Conservation (phyloP, 345 rosid genomes). For the Turritis glabra region DNA sequence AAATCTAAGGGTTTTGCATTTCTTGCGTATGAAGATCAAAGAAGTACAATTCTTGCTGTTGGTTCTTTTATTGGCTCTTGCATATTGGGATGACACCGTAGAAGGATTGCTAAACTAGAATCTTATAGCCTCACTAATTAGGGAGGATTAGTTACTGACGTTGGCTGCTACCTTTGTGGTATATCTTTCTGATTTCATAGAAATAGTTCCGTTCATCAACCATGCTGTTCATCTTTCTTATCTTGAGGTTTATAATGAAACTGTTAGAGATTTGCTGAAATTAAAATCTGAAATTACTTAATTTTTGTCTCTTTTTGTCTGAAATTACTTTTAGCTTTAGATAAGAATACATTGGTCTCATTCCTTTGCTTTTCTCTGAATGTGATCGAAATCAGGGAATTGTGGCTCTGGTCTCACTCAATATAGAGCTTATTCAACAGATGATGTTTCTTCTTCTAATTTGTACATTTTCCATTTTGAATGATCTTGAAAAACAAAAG, state of each 20-base stretch:
- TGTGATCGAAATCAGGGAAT: conserved; percentile 58
- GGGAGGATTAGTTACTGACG: not conserved
- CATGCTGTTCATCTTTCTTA: conserved; percentile 88
- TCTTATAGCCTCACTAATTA: too few relatives aligned
- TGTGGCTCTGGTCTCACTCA: conserved; percentile 91
- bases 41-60: conserved; percentile 90
- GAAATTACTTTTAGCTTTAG: too few relatives aligned
- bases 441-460: conserved; percentile 58
- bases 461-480: not conserved
- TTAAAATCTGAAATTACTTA: not conserved
- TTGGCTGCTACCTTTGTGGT: not conserved
- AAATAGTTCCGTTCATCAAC: conserved; percentile 41
- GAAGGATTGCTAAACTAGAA: too few relatives aligned
- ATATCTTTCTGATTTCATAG: not conserved
- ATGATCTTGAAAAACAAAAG: not conserved
- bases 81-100: too few relatives aligned
- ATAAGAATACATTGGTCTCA: conserved; percentile 19
- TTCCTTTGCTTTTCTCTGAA: conserved; percentile 9
- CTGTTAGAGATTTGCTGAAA: conserved; percentile 91
- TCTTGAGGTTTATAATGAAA: conserved; percentile 94
- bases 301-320: conserved; percentile 14
- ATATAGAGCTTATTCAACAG: conserved; percentile 91
- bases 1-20: conserved; percentile 92
- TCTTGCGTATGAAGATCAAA: conserved; percentile 91
- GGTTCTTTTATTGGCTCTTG: conserved; percentile 43